These are phyloP conservation scores for Alnus rubra DNA, from an alignment of 306 rosid species.

Conservation along the genomic window DNA sequence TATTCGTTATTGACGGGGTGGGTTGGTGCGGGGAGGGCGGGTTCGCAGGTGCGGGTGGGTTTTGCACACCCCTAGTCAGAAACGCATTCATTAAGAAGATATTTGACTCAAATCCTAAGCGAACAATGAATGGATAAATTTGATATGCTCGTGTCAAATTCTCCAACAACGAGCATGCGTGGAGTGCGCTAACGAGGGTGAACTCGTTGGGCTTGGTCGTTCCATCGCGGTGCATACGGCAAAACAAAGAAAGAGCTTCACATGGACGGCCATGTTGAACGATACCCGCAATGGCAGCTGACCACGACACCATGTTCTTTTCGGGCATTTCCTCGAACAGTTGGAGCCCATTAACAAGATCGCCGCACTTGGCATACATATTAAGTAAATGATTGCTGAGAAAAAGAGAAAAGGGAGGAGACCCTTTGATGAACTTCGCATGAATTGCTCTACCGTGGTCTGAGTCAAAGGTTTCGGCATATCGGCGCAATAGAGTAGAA, in stretches of 20 bases:
- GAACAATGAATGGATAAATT: constrained; percentile 53
- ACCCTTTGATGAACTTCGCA: constrained; percentile 51
- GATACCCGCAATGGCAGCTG: constrained; percentile 61
- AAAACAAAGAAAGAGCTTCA: constrained; percentile 54
- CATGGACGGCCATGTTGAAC: constrained; percentile 40
- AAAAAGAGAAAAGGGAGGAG: constrained; percentile 50
- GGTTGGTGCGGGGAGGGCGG: no score
- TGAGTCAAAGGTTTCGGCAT: constrained; percentile 38
- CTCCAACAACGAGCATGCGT: constrained; percentile 59
- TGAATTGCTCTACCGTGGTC: constrained; percentile 60
- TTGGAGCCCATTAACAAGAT: constrained; percentile 47
- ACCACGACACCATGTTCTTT: constrained; percentile 74
- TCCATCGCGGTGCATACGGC: constrained; percentile 60
- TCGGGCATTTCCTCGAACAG: constrained; percentile 78
- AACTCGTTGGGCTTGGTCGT: constrained; percentile 60
- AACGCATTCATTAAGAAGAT: constrained; percentile 56
- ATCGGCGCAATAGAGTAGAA: constrained; percentile 38
- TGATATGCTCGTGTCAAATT: constrained; percentile 42
- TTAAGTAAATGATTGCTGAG: constrained; percentile 62
- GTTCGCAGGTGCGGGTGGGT: no score
- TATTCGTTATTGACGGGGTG: no score
- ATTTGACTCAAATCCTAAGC: constrained; percentile 59
- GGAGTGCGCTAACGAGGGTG: constrained; percentile 71
- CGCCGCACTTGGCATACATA: constrained; percentile 53
- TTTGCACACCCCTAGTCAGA: no score